Percentiles rank a stretch among this genome's conserved stretches.
These are phyloP conservation scores for Tetrapisispora nanseiensis DNA, from an alignment of 805 yeast species.

Conservation along the genomic window DNA sequence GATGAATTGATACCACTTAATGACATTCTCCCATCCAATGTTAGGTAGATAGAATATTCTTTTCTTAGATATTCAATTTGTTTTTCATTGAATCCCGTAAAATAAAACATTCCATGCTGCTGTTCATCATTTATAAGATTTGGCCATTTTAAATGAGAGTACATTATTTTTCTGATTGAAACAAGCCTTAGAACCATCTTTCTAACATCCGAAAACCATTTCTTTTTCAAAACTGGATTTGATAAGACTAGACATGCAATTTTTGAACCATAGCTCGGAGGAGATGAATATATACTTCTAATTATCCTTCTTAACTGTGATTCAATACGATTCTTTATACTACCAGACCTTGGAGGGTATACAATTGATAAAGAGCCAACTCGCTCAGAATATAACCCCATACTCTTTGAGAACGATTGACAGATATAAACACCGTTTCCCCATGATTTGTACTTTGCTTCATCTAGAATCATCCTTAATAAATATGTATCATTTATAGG, in stretches of 20 bases:
- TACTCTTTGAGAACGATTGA: slow-evolving; percentile 90
- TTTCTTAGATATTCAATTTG: slow-evolving; percentile 65
- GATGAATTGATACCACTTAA: slow-evolving; percentile 77
- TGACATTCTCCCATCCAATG: slow-evolving; percentile 85
- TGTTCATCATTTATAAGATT: slow-evolving; percentile 48
- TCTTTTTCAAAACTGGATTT: slow-evolving; percentile 45
- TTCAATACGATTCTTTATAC: slow-evolving; percentile 47
- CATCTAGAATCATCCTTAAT: slow-evolving; percentile 30
- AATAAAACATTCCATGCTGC: slow-evolving; percentile 96
- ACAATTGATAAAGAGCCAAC: slow-evolving; percentile 67
- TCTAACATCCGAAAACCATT: slow-evolving; percentile 78
- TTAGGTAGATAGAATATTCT: slow-evolving; percentile 72
- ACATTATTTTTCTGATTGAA: slow-evolving; percentile 56
- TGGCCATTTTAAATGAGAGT: slow-evolving; percentile 67
- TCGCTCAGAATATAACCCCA: slow-evolving; percentile 94
- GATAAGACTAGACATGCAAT: slow-evolving; percentile 71
- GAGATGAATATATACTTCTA: slow-evolving; percentile 84
- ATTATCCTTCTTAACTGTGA: slow-evolving; percentile 77
- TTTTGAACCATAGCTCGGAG: slow-evolving; percentile 90
- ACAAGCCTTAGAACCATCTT: slow-evolving; percentile 72
- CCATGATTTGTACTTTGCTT: slow-evolving; percentile 21
- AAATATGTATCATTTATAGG: slow-evolving; percentile 62
- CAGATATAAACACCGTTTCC: slow-evolving; percentile 51
- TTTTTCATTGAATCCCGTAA: slow-evolving; percentile 64
- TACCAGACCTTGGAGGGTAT: slow-evolving; percentile 34